Percentiles rank a stretch among this genome's conserved stretches.
These are phyloP conservation scores for Manihot esculenta DNA, from an alignment of 441 rosid genomes.

Conservation along the genomic window DNA sequence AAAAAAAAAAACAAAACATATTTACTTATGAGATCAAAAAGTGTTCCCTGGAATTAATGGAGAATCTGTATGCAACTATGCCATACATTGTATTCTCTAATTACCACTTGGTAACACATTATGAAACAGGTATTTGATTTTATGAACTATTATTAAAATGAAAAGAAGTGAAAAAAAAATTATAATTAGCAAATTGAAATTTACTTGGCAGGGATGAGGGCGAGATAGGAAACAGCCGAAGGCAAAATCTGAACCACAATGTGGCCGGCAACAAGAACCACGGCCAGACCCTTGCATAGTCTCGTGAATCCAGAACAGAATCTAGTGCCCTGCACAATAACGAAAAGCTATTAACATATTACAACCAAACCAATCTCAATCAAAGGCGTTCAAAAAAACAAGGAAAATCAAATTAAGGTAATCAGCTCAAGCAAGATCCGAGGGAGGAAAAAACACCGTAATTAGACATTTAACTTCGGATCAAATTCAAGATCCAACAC, in stretches of 20 bases:
- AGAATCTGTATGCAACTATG: not conserved
- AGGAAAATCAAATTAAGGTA: not conserved
- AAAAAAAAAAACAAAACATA: not conserved
- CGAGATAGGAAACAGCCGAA: slow-evolving; percentile 61
- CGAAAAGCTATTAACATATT: not conserved
- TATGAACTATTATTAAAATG: not conserved
- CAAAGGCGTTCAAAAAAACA: not conserved
- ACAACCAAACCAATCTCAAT: not conserved
- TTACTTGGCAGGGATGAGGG: slow-evolving; percentile 92
- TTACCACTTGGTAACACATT: not conserved
- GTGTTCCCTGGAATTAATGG: not conserved
- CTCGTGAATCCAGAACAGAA: slow-evolving; percentile 74
- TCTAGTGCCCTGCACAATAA: slow-evolving; percentile 47
- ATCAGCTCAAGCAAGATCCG: slow-evolving; percentile 1
- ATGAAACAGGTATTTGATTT: not conserved
- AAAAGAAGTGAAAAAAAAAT: not conserved
- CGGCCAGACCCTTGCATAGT: slow-evolving; percentile 88
- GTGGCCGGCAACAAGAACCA: slow-evolving; percentile 74
- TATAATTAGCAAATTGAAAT: not conserved
- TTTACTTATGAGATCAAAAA: not conserved
- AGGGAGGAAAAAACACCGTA: not conserved
- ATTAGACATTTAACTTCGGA: not conserved
- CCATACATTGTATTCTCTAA: not conserved
- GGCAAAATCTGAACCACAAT: slow-evolving; percentile 78
- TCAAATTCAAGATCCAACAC: slow-evolving; percentile 32